Evolutionary conservation across 371 early-diverging fungal genomes (phyloP), one percentile per base, ranked within the genome.

Genomic region (Mortierella sp.): DNA sequence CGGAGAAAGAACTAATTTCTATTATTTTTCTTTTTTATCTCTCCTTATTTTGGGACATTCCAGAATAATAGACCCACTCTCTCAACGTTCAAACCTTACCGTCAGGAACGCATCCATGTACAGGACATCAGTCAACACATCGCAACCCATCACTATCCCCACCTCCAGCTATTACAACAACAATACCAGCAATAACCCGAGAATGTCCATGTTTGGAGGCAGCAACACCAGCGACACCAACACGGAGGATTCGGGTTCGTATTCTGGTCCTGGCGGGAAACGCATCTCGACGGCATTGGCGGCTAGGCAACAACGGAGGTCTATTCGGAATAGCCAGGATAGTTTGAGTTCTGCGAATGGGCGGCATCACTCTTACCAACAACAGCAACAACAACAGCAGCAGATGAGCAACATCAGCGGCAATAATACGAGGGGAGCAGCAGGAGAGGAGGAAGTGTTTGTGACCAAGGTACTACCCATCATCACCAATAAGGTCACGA

Each of bases 91-190:
- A 7, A 79, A 73, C 57, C 70, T 84, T 19, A 84, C 84, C 6
- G 78, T 84, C 70, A 60, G 84, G 75, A 84, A 84, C 73, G 80
- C 80, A 42, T 84, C 84, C 21, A 74, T 78, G 75, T 84, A 84
- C 55, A 48, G 77, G 54, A 48, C 52, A 60, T 75, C 75, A 10
- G 28, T 74, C 6, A 55, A 70, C 24, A 63, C 19, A 8, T 63
- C 63, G 6, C 80, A 80, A 72, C 60, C 60, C 74, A 24, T 54
- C 72, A 26, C n/a, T 21, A 72, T 68, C 55, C 50, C 68, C 52
- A 73, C 42, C 21, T 21, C 38, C 11, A 16, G 2, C 16, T 9
- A 70, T 11, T n/a, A 71, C 31, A 58, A 73, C n/a, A 50, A 24
- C 5, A 55, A 19, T n/a, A 55, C 24, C 21, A 55, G 6, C 55